Conservation (phyloP, 2,329 filamentous ascomycete genomes). For the Beauveria rudraprayagi region DNA sequence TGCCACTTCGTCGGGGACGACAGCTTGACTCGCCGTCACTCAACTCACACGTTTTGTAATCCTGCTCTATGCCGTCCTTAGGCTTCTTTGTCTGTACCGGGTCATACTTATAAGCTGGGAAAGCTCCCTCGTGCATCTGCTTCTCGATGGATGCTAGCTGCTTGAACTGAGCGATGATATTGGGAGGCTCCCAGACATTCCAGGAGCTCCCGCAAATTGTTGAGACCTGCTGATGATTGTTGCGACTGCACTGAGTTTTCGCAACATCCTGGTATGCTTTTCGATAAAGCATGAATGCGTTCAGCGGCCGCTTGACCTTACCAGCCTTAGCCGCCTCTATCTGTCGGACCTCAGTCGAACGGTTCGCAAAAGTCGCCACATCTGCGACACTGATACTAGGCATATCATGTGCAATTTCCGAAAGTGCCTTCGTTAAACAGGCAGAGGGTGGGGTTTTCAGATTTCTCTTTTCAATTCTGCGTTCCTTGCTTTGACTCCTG, state of each 20-base stretch:
- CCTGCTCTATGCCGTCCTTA: conserved; percentile 49
- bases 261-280: conserved; percentile 84
- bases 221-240: conserved; percentile 92
- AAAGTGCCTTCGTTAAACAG: conserved; percentile 49
- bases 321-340: conserved; percentile 61
- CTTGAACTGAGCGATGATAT: conserved; percentile 67
- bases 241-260: conserved; percentile 71
- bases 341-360: conserved; percentile 56
- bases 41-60: conserved; percentile 31
- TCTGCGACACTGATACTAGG: conserved; percentile 59
- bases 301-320: conserved; percentile 88
- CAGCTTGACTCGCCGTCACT: conserved; percentile 24
- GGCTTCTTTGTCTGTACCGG: conserved; percentile 33
- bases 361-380: conserved; percentile 72
- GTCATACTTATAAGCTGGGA: conserved; percentile 90
- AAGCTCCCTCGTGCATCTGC: conserved; percentile 73
- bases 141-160: conserved; percentile 72
- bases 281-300: conserved; percentile 96
- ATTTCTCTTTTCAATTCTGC: background rate
- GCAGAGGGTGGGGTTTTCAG: background rate
- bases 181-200: conserved; percentile 63
- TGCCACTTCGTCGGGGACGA: background rate
- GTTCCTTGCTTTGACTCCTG: background rate
- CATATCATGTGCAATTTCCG: conserved; percentile 58
- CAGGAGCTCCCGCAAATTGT: conserved; percentile 81